Conservation (phyloP, 1,284 basidiomycete species). For the Cryptococcus sp. region DNA sequence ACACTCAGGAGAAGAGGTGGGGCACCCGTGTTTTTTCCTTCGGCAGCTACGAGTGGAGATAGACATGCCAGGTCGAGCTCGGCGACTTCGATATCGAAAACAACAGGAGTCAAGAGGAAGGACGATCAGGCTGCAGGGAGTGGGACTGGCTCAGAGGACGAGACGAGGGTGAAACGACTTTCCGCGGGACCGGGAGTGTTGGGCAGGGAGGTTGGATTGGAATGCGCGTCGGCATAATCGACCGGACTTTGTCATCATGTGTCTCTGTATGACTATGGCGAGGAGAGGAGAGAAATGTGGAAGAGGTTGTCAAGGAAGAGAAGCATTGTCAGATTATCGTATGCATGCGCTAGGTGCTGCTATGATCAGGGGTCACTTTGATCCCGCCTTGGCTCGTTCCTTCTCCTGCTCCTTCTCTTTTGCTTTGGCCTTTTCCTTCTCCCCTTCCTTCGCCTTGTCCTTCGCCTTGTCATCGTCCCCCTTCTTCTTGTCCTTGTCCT, state of each 20-base stretch:
- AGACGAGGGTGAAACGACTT: constrained; percentile 22
- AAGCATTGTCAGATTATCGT: too few relatives aligned
- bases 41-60: constrained; percentile 5
- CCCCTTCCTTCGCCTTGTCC: constrained; percentile 5
- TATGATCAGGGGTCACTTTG: too few relatives aligned
- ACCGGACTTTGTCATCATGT: too few relatives aligned
- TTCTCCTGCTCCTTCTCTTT: background rate
- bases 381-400: background rate
- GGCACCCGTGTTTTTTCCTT: constrained; percentile 37
- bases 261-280: too few relatives aligned
- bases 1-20: constrained; percentile 23
- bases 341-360: too few relatives aligned
- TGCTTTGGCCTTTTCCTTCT: constrained; percentile 2
- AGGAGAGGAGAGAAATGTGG: too few relatives aligned
- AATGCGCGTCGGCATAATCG: too few relatives aligned
- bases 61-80: constrained; percentile 11
- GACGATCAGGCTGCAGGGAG: constrained; percentile 15
- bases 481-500: constrained; percentile 1
- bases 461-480: constrained; percentile 6
- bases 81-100: background rate
- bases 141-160: constrained; percentile 5
- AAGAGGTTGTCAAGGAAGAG: too few relatives aligned
- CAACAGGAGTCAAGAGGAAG: constrained; percentile 26
- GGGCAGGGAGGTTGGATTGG: constrained; percentile 2
- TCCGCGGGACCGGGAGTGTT: constrained; percentile 26